These are phyloP conservation scores for Hordeum vulgare DNA, from an alignment of 176 grass and related monocot genomes.

Conservation along the genomic window DNA sequence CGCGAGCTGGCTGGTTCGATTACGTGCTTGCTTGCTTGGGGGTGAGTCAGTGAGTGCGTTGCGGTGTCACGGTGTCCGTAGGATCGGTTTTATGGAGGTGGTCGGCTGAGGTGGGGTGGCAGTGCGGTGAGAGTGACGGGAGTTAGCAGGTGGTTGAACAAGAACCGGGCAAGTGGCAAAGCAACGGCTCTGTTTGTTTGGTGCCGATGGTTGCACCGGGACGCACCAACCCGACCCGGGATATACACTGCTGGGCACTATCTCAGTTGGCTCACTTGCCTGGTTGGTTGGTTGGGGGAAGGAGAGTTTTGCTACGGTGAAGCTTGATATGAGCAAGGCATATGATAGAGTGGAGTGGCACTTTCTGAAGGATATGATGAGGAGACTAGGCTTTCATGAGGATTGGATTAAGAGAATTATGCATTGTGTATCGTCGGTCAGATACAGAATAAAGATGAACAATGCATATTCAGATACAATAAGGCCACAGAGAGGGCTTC, in stretches of 20 bases:
- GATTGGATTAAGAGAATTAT: no score
- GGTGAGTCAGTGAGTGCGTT: background rate
- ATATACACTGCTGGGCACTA: background rate
- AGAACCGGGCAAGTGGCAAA: slow-evolving; percentile 20
- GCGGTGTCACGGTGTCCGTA: background rate
- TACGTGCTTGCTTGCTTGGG: background rate
- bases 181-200: background rate
- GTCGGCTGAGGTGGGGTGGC: background rate
- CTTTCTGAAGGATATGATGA: no score
- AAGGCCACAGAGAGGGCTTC: no score
- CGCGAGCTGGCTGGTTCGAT: background rate
- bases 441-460: no score
- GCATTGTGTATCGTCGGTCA: no score
- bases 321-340: no score
- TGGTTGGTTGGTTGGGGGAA: background rate
- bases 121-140: background rate
- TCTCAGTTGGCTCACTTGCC: background rate
- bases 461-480: no score
- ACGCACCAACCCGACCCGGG: slow-evolving; percentile 7
- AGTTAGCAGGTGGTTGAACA: slow-evolving; percentile 39
- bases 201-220: slow-evolving; percentile 31
- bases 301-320: no score
- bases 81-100: background rate
- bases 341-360: no score
- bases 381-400: no score